Percentiles rank a stretch among this genome's conserved stretches.
These are phyloP conservation scores for Solanum peruvianum DNA, from an alignment of 257 asterid genomes.

Conservation along the genomic window DNA sequence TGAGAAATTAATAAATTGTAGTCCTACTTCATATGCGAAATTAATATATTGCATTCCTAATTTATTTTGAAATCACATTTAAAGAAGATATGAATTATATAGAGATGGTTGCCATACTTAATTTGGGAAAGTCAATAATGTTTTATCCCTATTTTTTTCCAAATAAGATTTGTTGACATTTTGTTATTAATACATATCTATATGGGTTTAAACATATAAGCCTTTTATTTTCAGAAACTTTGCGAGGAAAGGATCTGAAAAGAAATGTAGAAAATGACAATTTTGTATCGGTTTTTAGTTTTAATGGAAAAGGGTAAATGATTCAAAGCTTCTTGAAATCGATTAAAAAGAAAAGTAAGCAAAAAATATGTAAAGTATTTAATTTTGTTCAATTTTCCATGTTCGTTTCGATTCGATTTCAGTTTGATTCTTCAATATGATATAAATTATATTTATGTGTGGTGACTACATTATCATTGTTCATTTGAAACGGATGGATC, in stretches of 20 bases:
- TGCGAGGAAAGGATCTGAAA: background rate
- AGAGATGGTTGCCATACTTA: background rate
- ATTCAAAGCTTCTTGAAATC: background rate
- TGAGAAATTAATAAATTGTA: too few species aligned
- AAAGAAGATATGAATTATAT: background rate
- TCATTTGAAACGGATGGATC: background rate
- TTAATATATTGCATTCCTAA: background rate
- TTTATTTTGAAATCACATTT: too few species aligned
- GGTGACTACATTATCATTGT: background rate
- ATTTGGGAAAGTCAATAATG: background rate
- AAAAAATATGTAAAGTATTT: background rate
- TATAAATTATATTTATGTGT: background rate
- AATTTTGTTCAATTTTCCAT: background rate
- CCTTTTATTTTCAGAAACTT: background rate
- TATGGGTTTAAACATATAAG: background rate
- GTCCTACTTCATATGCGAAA: background rate
- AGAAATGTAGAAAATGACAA: background rate
- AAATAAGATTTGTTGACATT: background rate
- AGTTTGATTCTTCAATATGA: background rate
- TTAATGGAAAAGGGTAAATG: background rate
- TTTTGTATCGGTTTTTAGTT: background rate
- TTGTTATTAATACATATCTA: background rate
- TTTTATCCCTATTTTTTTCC: background rate
- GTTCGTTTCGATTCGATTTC: background rate
- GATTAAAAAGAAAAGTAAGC: background rate